Evolutionary conservation across 2,329 filamentous ascomycete species (phyloP).

Genomic region (Epichloe sibirici): DNA sequence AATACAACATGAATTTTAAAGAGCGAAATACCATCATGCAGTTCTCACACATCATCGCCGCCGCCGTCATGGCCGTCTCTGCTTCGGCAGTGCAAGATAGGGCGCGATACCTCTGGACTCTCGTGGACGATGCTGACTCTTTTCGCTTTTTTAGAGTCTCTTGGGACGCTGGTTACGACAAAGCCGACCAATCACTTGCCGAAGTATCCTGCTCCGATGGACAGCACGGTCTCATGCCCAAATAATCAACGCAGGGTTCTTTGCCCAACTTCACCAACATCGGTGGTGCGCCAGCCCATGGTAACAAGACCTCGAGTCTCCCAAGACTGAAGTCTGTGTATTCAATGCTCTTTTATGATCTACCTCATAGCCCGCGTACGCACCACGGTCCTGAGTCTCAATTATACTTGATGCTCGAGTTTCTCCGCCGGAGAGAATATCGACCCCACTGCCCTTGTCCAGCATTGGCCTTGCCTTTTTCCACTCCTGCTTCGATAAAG

Average conservation of each 20-base stretch:
- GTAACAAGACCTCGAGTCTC: too few relatives aligned
- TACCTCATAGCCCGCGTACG: too few relatives aligned
- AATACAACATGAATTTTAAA: too few relatives aligned
- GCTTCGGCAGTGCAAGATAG: constrained; percentile 13
- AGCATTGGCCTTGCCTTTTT: neutral
- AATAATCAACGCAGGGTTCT: constrained; percentile 44
- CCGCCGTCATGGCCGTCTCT: constrained; percentile 23
- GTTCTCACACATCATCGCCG: constrained; percentile 26
- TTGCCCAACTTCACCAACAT: constrained; percentile 41
- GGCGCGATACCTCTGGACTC: neutral
- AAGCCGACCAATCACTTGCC: constrained; percentile 39
- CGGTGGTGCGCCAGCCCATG: constrained; percentile 26
- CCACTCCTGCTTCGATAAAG: neutral
- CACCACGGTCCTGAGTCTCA: neutral
- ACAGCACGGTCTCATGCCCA: constrained; percentile 49
- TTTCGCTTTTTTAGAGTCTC: constrained; percentile 34
- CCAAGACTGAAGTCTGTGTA: too few relatives aligned
- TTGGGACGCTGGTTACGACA: constrained; percentile 62
- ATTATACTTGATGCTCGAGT: neutral
- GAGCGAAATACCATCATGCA: constrained; percentile 26
- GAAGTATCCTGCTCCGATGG: constrained; percentile 57
- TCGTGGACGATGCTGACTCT: neutral
- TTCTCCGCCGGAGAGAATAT: neutral
- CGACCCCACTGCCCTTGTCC: neutral
- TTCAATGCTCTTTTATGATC: too few relatives aligned